phyloP scores from a whole-genome alignment of 2,329 filamentous ascomycete species.

The Beauveria medogensis region DNA sequence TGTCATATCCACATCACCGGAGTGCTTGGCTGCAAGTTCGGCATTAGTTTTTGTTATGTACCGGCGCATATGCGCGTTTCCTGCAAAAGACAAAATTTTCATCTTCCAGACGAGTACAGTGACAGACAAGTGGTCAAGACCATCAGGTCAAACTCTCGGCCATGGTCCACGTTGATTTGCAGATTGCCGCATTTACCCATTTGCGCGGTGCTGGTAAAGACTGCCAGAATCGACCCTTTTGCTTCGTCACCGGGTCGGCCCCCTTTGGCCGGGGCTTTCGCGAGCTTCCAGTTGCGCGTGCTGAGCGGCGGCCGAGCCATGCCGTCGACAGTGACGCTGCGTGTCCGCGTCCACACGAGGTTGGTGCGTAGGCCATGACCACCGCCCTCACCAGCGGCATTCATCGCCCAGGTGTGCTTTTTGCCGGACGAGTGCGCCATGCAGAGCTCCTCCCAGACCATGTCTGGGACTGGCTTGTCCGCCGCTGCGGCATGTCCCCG shows the following conservation, averaged over 20 bases:
- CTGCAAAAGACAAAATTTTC: background rate
- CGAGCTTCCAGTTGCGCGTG: constrained; percentile 13
- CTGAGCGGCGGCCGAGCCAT: constrained; percentile 9
- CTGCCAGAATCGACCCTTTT: constrained; percentile 1
- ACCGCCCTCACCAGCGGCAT: background rate
- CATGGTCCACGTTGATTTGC: constrained; percentile 13
- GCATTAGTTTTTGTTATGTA: background rate
- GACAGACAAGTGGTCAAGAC: constrained; percentile 11
- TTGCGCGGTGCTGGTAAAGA: constrained; percentile 9
- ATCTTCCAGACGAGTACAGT: constrained; percentile 5
- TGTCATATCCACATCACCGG: no score
- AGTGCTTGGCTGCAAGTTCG: background rate
- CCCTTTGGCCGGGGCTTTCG: background rate
- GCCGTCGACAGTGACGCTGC: constrained; percentile 11
- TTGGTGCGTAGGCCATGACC: background rate
- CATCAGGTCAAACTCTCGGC: constrained; percentile 12
- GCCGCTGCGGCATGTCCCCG: background rate
- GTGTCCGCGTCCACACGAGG: constrained; percentile 13
- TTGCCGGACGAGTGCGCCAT: constrained; percentile 5
- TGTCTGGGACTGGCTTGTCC: background rate
- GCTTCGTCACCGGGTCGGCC: background rate
- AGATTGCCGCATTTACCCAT: constrained; percentile 7
- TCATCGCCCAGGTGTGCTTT: constrained; percentile 10
- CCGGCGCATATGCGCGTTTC: background rate
- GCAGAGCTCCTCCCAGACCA: constrained; percentile 6